Conservation (phyloP, 805 yeast genomes). For the Lipomyces yamadae region DNA sequence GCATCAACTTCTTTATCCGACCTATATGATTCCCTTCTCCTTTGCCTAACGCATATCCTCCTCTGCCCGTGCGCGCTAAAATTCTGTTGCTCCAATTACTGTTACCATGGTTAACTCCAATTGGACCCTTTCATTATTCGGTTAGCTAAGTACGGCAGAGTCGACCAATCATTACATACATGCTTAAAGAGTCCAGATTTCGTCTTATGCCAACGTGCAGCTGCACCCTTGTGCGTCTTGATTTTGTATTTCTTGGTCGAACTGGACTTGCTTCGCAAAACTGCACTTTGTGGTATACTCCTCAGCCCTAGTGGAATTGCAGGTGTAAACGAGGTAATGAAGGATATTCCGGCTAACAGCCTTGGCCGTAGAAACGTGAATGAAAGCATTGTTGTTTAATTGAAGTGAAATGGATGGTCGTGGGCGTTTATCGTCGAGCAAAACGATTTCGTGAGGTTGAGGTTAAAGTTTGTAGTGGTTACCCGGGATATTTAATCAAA, state of each 20-base stretch:
- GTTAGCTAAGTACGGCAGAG: background rate
- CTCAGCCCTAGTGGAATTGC: background rate
- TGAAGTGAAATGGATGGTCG: background rate
- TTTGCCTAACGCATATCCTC: conserved; percentile 26
- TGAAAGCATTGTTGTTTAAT: background rate
- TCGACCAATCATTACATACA: conserved; percentile 20
- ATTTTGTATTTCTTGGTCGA: conserved; percentile 26
- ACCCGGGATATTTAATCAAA: background rate
- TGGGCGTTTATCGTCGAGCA: background rate
- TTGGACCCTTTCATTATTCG: conserved; percentile 23
- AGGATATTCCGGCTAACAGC: conserved; percentile 4
- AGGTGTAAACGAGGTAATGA: conserved; percentile 2
- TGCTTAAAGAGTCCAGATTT: conserved; percentile 35
- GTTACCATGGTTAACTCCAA: conserved; percentile 33
- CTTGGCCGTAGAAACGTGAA: conserved; percentile 12
- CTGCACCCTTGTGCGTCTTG: conserved; percentile 36
- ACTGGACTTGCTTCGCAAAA: background rate
- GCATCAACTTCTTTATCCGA: conserved; percentile 23
- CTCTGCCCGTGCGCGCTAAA: conserved; percentile 16
- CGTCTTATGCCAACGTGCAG: conserved; percentile 30
- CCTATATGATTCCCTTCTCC: conserved; percentile 32
- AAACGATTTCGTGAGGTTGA: background rate
- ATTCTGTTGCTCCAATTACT: conserved; percentile 27
- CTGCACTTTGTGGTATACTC: background rate
- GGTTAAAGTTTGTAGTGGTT: background rate